A percentile compares a stretch with the other conserved stretches of the same genome.
These are phyloP conservation scores for Heterobasidion occidentale DNA, from an alignment of 1,284 basidiomycete species.

Conservation along the genomic window DNA sequence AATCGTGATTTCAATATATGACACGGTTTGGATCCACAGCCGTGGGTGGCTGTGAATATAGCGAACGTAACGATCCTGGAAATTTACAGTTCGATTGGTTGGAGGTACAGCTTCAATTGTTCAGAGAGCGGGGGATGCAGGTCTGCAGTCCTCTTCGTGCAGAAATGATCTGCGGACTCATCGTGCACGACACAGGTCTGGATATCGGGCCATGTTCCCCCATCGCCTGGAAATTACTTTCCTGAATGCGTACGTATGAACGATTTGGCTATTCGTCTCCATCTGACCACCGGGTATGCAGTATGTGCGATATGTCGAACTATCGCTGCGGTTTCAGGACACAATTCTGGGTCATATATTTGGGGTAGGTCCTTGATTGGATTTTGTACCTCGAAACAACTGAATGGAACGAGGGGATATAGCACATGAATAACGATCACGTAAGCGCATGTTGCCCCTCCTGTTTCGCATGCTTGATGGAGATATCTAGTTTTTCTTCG, in stretches of 20 bases:
- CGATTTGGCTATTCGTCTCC: slow-evolving; percentile 1
- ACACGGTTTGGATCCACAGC: slow-evolving; percentile 18
- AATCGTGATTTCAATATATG: slow-evolving; percentile 4
- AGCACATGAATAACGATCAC: slow-evolving; percentile 78
- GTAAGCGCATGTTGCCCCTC: slow-evolving; percentile 31
- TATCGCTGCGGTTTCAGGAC: slow-evolving; percentile 81
- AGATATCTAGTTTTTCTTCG: slow-evolving; percentile 47
- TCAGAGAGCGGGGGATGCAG: slow-evolving; percentile 74
- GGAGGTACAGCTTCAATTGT: slow-evolving; percentile 74
- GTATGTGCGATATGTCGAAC: slow-evolving; percentile 78
- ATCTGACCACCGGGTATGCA: slow-evolving; percentile 21
- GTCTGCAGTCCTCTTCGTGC: slow-evolving; percentile 28
- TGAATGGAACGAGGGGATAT: not conserved
- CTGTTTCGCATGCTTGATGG: not conserved
- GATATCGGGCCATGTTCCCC: slow-evolving; percentile 65
- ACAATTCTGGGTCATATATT: slow-evolving; percentile 87
- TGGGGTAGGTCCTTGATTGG: slow-evolving; percentile 46
- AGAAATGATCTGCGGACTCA: slow-evolving; percentile 4
- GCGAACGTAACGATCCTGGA: slow-evolving; percentile 64
- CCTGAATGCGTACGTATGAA: slow-evolving; percentile 67
- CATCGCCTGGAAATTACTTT: slow-evolving; percentile 78
- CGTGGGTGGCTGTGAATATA: slow-evolving; percentile 62
- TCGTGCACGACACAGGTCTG: slow-evolving; percentile 20
- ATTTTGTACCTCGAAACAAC: not conserved
- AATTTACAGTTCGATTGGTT: slow-evolving; percentile 88